These are phyloP conservation scores for Suhomyces bolitotheri DNA, from an alignment of 1,139 yeast species.

Conservation along the genomic window DNA sequence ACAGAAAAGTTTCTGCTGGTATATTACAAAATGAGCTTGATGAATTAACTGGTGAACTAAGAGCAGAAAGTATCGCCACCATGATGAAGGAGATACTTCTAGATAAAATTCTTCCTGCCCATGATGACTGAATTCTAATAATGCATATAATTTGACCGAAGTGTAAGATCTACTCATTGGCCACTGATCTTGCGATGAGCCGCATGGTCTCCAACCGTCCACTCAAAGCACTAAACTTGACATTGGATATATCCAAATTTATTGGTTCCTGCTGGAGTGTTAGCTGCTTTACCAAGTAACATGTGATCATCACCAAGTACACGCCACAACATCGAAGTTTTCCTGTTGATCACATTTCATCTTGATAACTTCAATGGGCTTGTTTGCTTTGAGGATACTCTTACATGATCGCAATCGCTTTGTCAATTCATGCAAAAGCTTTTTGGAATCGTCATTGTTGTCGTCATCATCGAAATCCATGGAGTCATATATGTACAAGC, in stretches of 20 bases:
- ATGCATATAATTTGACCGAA: background rate
- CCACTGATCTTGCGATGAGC: constrained; percentile 12
- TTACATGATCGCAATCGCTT: constrained; percentile 27
- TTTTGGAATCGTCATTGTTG: constrained; percentile 20
- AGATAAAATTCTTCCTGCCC: constrained; percentile 24
- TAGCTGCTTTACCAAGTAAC: constrained; percentile 28
- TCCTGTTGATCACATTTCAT: constrained; percentile 45
- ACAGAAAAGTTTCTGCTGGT: constrained; percentile 12
- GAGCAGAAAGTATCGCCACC: constrained; percentile 31
- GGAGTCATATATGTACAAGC: constrained; percentile 42
- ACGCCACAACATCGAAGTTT: constrained; percentile 51
- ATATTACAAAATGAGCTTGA: constrained; percentile 21
- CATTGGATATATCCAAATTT: constrained; percentile 27
- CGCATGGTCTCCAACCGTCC: constrained; percentile 26
- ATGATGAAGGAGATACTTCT: constrained; percentile 28
- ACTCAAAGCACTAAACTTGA: constrained; percentile 32
- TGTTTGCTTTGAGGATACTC: constrained; percentile 19
- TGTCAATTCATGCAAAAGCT: constrained; percentile 25
- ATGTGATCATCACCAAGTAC: constrained; percentile 42
- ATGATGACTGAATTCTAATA: no score
- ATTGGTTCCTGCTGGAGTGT: constrained; percentile 14
- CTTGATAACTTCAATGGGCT: constrained; percentile 24
- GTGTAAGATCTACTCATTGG: constrained; percentile 17
- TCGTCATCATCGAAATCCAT: constrained; percentile 29
- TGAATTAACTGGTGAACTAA: constrained; percentile 23